Evolutionary conservation across 345 rosid genomes (phyloP).

Genomic region (Balakata baccata): DNA sequence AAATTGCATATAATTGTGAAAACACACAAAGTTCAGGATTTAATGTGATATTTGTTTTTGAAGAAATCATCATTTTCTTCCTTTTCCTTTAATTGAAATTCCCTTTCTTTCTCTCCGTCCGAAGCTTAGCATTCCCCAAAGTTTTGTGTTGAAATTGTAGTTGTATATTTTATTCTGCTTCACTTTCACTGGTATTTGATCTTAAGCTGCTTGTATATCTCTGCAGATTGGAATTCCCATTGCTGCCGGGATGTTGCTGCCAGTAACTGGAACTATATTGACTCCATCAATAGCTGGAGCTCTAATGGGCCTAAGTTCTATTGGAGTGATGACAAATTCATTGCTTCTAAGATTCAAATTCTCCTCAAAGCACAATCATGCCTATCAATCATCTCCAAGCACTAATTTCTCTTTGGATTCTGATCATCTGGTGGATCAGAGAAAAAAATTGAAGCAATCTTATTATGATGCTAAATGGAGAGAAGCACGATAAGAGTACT

Average conservation of each 20-base stretch:
- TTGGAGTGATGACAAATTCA: conserved; percentile 92
- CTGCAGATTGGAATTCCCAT: conserved; percentile 81
- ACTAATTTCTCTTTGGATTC: conserved; percentile 4
- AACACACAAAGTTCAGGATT: too few species aligned
- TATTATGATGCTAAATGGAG: conserved; percentile 20
- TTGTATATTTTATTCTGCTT: too few species aligned
- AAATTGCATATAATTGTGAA: too few species aligned
- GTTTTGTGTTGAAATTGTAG: too few species aligned
- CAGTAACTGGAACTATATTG: conserved; percentile 75
- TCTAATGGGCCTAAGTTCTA: conserved; percentile 90
- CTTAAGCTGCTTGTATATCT: background rate
- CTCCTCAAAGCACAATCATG: conserved; percentile 39
- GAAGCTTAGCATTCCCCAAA: background rate
- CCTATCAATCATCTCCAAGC: conserved; percentile 15
- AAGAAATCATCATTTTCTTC: background rate
- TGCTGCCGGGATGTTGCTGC: conserved; percentile 86
- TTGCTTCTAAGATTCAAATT: conserved; percentile 66
- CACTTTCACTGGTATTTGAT: background rate
- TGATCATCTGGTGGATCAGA: conserved; percentile 29
- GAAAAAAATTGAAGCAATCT: conserved; percentile 22
- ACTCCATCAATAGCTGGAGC: conserved; percentile 97
- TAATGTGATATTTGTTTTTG: too few species aligned
- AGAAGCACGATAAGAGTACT: background rate
- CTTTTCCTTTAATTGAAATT: background rate
- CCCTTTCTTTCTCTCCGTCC: background rate